Percentiles rank a stretch among this genome's conserved stretches.
Evolutionary conservation across 495 filamentous ascomycete genomes (phyloP).

Genomic region (Penicillium fimorum): DNA sequence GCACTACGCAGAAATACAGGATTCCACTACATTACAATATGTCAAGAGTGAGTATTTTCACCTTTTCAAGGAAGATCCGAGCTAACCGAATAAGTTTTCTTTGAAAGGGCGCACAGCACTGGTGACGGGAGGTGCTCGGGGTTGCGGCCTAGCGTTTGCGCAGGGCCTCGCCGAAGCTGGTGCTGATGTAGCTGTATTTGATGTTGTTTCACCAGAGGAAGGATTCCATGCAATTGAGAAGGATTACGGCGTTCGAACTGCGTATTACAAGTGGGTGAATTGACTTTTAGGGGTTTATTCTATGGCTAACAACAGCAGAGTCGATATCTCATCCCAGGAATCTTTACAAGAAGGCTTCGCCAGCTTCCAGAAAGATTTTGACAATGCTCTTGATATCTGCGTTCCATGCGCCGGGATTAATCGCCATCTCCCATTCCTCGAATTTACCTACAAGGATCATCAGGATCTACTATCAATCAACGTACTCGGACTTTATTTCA

Average conservation of each 20-base stretch:
- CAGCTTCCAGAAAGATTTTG: conserved; percentile 39
- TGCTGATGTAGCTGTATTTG: conserved; percentile 73
- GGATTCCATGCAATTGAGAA: conserved; percentile 34
- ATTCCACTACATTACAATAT: conserved; percentile 7
- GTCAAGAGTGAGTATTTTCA: conserved; percentile 12
- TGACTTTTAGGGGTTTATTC: conserved; percentile 40
- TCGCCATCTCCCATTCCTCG: conserved; percentile 37
- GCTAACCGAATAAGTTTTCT: conserved; percentile 33
- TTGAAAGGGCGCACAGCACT: conserved; percentile 65
- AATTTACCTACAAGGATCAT: conserved; percentile 44
- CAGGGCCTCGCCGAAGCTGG: conserved; percentile 79
- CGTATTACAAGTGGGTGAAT: conserved; percentile 51
- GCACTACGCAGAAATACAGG: background rate
- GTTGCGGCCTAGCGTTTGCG: conserved; percentile 77
- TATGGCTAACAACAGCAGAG: conserved; percentile 54
- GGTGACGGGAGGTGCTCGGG: conserved; percentile 78
- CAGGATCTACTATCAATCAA: conserved; percentile 40
- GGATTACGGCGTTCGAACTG: conserved; percentile 34
- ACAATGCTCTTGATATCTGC: conserved; percentile 41
- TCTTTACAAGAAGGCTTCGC: conserved; percentile 58
- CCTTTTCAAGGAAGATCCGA: background rate
- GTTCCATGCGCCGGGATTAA: conserved; percentile 44
- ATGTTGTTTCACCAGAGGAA: conserved; percentile 34
- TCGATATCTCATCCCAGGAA: conserved; percentile 57
- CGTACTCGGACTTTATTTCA: conserved; percentile 39